These are phyloP conservation scores for Euphorbia peplus DNA, from an alignment of 345 rosid species.

Conservation along the genomic window DNA sequence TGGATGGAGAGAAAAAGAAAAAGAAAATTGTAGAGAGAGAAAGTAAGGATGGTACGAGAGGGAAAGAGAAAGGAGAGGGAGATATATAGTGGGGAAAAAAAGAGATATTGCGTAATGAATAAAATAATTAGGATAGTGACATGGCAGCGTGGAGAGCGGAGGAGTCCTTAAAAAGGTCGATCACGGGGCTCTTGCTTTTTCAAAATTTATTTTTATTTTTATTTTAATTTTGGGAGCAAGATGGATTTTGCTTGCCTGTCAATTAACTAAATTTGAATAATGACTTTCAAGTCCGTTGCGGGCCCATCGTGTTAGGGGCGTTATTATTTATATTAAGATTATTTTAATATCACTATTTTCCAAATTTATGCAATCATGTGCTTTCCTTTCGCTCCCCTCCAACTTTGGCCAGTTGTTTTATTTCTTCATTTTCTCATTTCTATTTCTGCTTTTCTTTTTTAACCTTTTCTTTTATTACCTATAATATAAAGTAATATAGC, in stretches of 20 bases:
- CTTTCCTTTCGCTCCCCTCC: not conserved
- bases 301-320: constrained; percentile 31
- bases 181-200: constrained; percentile 27
- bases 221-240: not conserved
- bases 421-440: not conserved
- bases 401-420: not conserved
- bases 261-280: constrained; percentile 38
- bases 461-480: not conserved
- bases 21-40: constrained; percentile 32
- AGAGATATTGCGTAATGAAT: constrained; percentile 11
- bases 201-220: not conserved
- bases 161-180: constrained; percentile 12
- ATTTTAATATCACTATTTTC: too few species aligned
- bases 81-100: constrained; percentile 36
- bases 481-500: not conserved
- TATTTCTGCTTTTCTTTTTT: constrained; percentile 9
- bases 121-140: constrained; percentile 16
- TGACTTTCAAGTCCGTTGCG: constrained; percentile 37
- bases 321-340: not conserved
- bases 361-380: not conserved
- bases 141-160: constrained; percentile 43
- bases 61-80: constrained; percentile 22
- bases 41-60: constrained; percentile 17
- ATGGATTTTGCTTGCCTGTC: not conserved
- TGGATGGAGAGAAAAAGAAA: constrained; percentile 1